Evolutionary conservation across 345 rosid genomes (phyloP), one percentile per base, ranked within the genome.

Genomic region (Melaleuca quinquenervia): DNA sequence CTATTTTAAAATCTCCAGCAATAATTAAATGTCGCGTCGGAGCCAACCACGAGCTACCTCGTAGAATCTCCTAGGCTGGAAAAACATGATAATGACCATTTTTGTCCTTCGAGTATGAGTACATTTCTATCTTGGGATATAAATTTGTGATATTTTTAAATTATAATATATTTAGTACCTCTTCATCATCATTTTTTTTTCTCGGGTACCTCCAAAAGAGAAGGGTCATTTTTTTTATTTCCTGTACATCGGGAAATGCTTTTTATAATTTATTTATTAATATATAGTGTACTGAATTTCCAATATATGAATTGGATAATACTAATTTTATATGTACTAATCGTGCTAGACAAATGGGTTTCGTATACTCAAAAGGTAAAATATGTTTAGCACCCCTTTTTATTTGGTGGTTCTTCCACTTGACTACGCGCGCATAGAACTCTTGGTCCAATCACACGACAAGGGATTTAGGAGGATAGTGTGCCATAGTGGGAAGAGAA

Each of bases 1-100:
- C 2, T 15, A 2, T 0, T 24, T 62, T 0, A 29, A 15, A 62
- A 7, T 29, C 18, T 15, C 3, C 3, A 6, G 20, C 1, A 11
- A 36, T 70, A 36, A 18, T 18, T 18, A 36, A 8, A 24, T 36
- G 26, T 70, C 80, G 36, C 6, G 11, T 70, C 48, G 36, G 3
- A 0, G 2, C 44, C 11, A n/a, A n/a, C n/a, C n/a, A n/a, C n/a
- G n/a, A n/a, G n/a, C n/a, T n/a, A n/a, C n/a, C n/a, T n/a, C n/a
- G n/a, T n/a, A n/a, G n/a, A n/a, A n/a, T n/a, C n/a, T n/a, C n/a
- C n/a, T n/a, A n/a, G 78, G 24, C 4, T 18, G 22, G 78, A 18
- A 22, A 54, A 54, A 5, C n/a, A n/a, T 70, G 8, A 21, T 0
- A 5, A 70, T 32, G 48, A 0, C 7, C 21, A 70, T 32, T 32